Conservation (phyloP, 176 grass and related monocot species). For the Aegilops speltoides region DNA sequence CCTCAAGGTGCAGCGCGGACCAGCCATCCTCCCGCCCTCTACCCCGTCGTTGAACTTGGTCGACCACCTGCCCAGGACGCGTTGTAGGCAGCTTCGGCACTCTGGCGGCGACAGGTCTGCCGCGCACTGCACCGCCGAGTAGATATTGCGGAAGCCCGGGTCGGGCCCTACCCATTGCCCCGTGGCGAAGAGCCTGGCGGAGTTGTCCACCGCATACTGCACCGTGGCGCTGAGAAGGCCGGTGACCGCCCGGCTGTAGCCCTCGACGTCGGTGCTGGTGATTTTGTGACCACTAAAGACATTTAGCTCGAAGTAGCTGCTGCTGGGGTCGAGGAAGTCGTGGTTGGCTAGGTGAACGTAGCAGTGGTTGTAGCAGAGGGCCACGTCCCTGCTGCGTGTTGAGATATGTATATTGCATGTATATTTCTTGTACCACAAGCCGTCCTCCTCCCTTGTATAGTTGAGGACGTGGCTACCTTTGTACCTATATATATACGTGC, state of each 20-base stretch:
- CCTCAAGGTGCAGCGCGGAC: slow-evolving; percentile 43
- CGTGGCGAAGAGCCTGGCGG: slow-evolving; percentile 25
- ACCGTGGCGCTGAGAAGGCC: slow-evolving; percentile 29
- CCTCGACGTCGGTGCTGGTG: not conserved
- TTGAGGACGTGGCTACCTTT: no score
- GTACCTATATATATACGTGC: no score
- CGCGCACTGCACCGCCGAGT: not conserved
- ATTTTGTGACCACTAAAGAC: not conserved
- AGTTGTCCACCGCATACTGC: slow-evolving; percentile 16
- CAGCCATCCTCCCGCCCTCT: slow-evolving; percentile 18
- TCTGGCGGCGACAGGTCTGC: not conserved
- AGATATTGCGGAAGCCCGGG: not conserved
- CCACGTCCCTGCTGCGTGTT: no score
- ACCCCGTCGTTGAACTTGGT: not conserved
- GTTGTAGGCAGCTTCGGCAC: not conserved
- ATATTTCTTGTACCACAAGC: no score
- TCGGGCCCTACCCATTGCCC: slow-evolving; percentile 1
- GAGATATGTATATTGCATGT: no score
- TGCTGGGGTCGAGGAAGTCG: no score
- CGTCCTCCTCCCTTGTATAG: no score
- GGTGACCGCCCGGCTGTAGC: not conserved
- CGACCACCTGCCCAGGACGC: not conserved
- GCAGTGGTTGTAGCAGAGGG: no score
- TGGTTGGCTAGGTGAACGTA: no score
- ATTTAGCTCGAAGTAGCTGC: not conserved